These are phyloP conservation scores for Sanghuangporus baumii DNA, from an alignment of 1,284 basidiomycete species.

Conservation along the genomic window DNA sequence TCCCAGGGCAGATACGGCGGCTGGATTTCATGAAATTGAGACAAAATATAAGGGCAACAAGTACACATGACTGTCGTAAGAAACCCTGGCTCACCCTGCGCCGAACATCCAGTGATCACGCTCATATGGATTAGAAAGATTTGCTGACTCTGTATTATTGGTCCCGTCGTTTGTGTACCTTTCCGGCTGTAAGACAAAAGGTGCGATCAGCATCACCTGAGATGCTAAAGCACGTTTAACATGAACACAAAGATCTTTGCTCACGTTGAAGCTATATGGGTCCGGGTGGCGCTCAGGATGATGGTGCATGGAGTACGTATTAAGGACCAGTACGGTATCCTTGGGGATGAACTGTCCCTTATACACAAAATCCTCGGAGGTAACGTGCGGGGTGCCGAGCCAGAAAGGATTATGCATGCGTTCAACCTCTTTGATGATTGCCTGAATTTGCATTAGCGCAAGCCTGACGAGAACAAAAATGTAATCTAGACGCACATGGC, in stretches of 20 bases:
- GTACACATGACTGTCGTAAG: not conserved
- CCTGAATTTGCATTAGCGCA: not conserved
- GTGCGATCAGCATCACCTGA: not conserved
- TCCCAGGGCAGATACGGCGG: slow-evolving; percentile 23
- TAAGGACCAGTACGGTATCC: slow-evolving; percentile 33
- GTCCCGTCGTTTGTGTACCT: slow-evolving; percentile 29
- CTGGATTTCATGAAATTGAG: slow-evolving; percentile 15
- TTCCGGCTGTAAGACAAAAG: slow-evolving; percentile 28
- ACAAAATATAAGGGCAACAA: slow-evolving; percentile 8
- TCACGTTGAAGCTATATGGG: slow-evolving; percentile 24
- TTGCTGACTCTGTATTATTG: slow-evolving; percentile 30
- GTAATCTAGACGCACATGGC: not conserved
- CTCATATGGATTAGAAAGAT: slow-evolving; percentile 33
- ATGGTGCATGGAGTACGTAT: slow-evolving; percentile 36
- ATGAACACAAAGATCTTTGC: not conserved
- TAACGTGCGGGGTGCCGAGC: slow-evolving; percentile 24
- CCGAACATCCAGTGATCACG: slow-evolving; percentile 43
- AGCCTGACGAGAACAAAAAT: not conserved
- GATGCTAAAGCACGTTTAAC: not conserved
- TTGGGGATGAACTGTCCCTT: slow-evolving; percentile 22
- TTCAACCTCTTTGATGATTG: slow-evolving; percentile 16
- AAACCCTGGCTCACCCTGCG: slow-evolving; percentile 26
- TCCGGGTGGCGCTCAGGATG: slow-evolving; percentile 33
- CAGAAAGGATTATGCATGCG: slow-evolving; percentile 37
- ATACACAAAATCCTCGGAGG: slow-evolving; percentile 21